Percentiles rank a stretch among this genome's conserved stretches.
Evolutionary conservation across 805 yeast genomes (phyloP).

Genomic region (Yamadazyma sp.): DNA sequence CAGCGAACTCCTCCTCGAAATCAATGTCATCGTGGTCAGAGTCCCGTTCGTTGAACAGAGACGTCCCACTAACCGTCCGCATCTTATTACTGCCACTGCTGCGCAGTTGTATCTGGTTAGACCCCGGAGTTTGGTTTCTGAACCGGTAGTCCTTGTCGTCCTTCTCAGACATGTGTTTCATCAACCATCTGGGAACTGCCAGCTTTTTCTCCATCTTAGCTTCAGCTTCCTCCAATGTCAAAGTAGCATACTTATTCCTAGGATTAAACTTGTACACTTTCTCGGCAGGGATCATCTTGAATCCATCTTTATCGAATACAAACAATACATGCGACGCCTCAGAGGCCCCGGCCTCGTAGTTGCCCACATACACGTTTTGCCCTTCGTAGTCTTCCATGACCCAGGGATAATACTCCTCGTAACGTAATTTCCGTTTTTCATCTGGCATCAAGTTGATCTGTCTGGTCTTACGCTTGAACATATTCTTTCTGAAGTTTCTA

Average conservation of each 20-base stretch:
- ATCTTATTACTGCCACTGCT: conserved; percentile 19
- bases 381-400: conserved; percentile 97
- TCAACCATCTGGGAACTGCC: conserved; percentile 88
- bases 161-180: conserved; percentile 78
- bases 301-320: conserved; percentile 83
- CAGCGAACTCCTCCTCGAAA: conserved; percentile 95
- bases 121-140: conserved; percentile 25
- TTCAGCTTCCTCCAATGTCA: conserved; percentile 95
- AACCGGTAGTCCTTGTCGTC: conserved; percentile 50
- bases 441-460: conserved; percentile 83
- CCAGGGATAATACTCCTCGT: conserved; percentile 98
- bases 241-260: conserved; percentile 87
- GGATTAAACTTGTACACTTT: conserved; percentile 93
- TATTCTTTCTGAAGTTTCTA: conserved; percentile 56
- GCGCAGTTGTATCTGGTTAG: conserved; percentile 6
- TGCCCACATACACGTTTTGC: conserved; percentile 90
- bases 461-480: conserved; percentile 76
- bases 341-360: conserved; percentile 85
- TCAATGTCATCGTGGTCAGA: conserved; percentile 91
- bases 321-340: conserved; percentile 80
- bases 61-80: conserved; percentile 45
- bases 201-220: conserved; percentile 82
- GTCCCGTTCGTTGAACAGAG: conserved; percentile 49
- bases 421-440: conserved; percentile 76
- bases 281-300: conserved; percentile 92